Evolutionary conservation across 1,139 yeast species (phyloP), one percentile per base, ranked within the genome.

Genomic region (Sugiyamaella pinicola): DNA sequence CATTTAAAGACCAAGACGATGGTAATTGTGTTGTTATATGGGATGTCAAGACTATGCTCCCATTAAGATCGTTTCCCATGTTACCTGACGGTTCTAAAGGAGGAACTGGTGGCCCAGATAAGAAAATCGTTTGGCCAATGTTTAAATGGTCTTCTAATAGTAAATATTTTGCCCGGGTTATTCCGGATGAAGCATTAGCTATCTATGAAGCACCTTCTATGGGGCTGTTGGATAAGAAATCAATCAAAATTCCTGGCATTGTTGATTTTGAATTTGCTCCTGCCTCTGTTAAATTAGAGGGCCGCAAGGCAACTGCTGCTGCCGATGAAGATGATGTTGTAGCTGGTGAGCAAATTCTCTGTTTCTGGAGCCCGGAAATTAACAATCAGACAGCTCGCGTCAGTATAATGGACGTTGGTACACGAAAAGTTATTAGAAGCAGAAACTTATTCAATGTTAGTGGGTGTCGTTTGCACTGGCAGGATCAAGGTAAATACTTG

Each of bases 221-320:
- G 68, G 78, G 84, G 45, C 84, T 93, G 60, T 75, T 93, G 62
- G 97, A 90, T 67, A 88, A 87, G 75, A 91, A 91, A 75, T 76
- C 88, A 63, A 77, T 90, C 66, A 88, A 87, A 73, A 80, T 90
- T 62, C 89, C 87, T 41, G 96, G 91, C 53, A 81, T 95, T 60
- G 84, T 84, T 64, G 97, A 91, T 72, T 93, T 95, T 68, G 96
- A 90, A 70, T 93, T 95, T 82, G 90, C 98, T 24, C 99, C 99
- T 58, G 84, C 93, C 37, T 86, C 86, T 59, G 87, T 89, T 45
- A 77, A 80, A 61, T 78, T 89, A 59, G 81, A 83, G 45, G 81
- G 78, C 61, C 75, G 58, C 13, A 57, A 55, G 29, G 56, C 49
- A 13, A 40, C 49, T 33, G 45, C 60, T 21, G 54, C 53, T 47